Evolutionary conservation across 1,284 basidiomycete species (phyloP).

Genomic region (Tylopilus sp.): DNA sequence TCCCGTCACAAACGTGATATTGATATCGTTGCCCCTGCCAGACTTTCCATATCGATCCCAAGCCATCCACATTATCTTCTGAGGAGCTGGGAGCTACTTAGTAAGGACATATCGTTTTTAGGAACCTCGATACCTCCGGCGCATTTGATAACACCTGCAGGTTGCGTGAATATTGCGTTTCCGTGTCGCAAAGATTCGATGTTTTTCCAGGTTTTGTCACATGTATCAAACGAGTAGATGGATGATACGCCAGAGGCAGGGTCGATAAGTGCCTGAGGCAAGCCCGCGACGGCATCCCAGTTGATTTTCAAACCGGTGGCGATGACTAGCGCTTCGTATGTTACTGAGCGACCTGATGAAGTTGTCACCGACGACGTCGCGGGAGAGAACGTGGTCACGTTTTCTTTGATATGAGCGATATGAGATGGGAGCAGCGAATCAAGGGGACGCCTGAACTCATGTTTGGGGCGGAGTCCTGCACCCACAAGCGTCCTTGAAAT

Average conservation of each 20-base stretch:
- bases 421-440: constrained; percentile 68
- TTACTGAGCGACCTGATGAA: constrained; percentile 64
- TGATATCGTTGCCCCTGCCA: constrained; percentile 54
- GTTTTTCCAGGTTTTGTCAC: constrained; percentile 83
- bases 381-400: constrained; percentile 77
- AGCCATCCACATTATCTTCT: constrained; percentile 96
- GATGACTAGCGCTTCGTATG: constrained; percentile 87
- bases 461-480: constrained; percentile 73
- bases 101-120: background rate
- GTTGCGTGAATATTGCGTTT: constrained; percentile 94
- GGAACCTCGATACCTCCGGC: constrained; percentile 66
- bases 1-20: constrained; percentile 87
- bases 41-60: constrained; percentile 72
- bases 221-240: constrained; percentile 90
- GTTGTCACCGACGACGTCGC: constrained; percentile 71
- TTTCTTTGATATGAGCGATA: constrained; percentile 71
- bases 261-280: constrained; percentile 75
- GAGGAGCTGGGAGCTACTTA: constrained; percentile 57
- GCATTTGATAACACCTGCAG: constrained; percentile 92
- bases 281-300: constrained; percentile 75
- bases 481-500: constrained; percentile 85
- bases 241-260: constrained; percentile 81
- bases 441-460: constrained; percentile 66
- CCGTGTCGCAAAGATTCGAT: constrained; percentile 75
- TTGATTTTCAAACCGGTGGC: constrained; percentile 88